phyloP scores from a whole-genome alignment of 2,329 filamentous ascomycete genomes.

The Beauveria varroae region DNA sequence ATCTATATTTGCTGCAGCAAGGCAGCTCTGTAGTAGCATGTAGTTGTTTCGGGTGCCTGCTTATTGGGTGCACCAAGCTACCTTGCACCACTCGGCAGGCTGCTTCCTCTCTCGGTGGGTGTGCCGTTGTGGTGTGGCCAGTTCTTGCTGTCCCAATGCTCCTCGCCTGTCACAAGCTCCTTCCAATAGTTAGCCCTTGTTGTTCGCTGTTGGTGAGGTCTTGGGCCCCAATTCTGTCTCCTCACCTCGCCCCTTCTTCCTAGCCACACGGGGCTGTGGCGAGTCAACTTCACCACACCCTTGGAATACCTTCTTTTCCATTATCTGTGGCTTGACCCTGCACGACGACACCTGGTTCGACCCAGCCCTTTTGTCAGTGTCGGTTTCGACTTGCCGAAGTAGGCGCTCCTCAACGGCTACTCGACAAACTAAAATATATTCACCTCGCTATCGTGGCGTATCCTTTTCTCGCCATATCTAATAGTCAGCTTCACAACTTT shows the following conservation, averaged over 20 bases:
- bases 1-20: not conserved
- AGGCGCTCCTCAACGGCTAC: conserved; percentile 1
- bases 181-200: not conserved
- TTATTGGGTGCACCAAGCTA: no score
- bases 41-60: not conserved
- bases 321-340: not conserved
- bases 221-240: not conserved
- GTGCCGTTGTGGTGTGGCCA: not conserved
- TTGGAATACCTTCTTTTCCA: not conserved
- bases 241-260: not conserved
- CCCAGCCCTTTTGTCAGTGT: not conserved
- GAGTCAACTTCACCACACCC: not conserved
- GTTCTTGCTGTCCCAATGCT: not conserved
- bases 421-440: not conserved
- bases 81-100: not conserved
- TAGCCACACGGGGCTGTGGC: conserved; percentile 11
- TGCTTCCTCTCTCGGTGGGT: not conserved
- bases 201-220: not conserved
- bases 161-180: not conserved
- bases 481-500: not conserved
- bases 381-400: not conserved
- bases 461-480: not conserved
- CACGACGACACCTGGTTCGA: not conserved
- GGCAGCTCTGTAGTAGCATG: not conserved
- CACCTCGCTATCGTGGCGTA: not conserved